Conservation (phyloP, 108 stramenopile species). For the Parmales sp. region DNA sequence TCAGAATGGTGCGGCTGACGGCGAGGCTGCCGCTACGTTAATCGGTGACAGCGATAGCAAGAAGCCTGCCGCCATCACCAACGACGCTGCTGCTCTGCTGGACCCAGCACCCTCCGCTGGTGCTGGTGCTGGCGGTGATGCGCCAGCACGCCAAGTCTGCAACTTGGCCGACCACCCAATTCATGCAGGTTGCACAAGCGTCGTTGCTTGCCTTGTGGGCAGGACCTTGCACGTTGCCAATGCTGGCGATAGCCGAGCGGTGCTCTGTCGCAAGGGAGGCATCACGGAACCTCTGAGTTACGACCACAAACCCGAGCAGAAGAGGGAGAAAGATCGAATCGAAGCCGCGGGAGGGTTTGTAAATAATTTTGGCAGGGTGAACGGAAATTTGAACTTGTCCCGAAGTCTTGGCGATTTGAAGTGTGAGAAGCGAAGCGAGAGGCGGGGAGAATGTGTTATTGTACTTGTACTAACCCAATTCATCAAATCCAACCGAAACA, state of each 20-base stretch:
- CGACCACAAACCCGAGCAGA: conserved; percentile 79
- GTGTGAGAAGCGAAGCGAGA: too few relatives aligned
- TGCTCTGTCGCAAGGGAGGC: conserved; percentile 61
- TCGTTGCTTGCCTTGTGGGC: conserved; percentile 72
- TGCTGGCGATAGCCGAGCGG: conserved; percentile 81
- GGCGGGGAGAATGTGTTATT: too few relatives aligned
- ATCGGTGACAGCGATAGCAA: conserved; percentile 8
- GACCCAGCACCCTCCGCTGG: neutral
- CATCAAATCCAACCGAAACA: too few relatives aligned
- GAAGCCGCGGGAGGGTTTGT: conserved; percentile 78
- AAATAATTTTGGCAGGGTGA: conserved; percentile 87
- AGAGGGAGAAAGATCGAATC: conserved; percentile 43
- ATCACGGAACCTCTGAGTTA: conserved; percentile 54
- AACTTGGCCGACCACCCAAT: conserved; percentile 85
- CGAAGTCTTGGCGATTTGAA: conserved; percentile 93
- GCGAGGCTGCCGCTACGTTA: conserved; percentile 17
- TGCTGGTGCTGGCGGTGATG: neutral
- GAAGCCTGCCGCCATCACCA: neutral
- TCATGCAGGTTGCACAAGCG: conserved; percentile 87
- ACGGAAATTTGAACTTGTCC: conserved; percentile 88
- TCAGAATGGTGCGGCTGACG: conserved; percentile 17
- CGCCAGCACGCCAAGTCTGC: conserved; percentile 39
- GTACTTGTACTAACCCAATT: too few relatives aligned
- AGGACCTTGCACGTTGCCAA: conserved; percentile 73
- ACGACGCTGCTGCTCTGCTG: neutral